A percentile compares a stretch with the other conserved stretches of the same genome.
These are phyloP conservation scores for Geotrichum candidum DNA, from an alignment of 1,139 yeast species.

Conservation along the genomic window DNA sequence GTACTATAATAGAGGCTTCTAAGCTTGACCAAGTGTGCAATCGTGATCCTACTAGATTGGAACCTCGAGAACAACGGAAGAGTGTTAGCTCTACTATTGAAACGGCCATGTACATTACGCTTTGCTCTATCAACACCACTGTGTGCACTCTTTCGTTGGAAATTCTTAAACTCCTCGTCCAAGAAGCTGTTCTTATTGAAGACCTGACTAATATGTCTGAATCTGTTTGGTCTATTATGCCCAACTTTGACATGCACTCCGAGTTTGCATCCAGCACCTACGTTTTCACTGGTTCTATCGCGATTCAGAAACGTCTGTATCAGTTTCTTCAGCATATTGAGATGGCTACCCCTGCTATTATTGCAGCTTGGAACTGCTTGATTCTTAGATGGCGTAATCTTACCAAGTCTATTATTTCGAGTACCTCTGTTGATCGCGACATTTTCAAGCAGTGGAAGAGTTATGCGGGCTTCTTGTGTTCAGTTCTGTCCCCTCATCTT, in stretches of 20 bases:
- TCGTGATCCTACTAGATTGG: slow-evolving; percentile 23
- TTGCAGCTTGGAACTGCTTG: slow-evolving; percentile 54
- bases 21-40: slow-evolving; percentile 28
- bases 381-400: slow-evolving; percentile 47
- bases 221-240: slow-evolving; percentile 30
- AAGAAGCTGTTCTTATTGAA: slow-evolving; percentile 36
- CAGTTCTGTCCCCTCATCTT: slow-evolving; percentile 33
- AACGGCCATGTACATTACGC: slow-evolving; percentile 44
- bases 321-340: slow-evolving; percentile 48
- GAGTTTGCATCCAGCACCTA: slow-evolving; percentile 52
- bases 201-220: slow-evolving; percentile 23
- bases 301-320: slow-evolving; percentile 63
- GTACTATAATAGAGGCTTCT: slow-evolving; percentile 29
- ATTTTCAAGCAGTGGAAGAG: slow-evolving; percentile 29
- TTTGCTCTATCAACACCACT: slow-evolving; percentile 55
- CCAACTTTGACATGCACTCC: slow-evolving; percentile 38
- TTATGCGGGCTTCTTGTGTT: slow-evolving; percentile 45
- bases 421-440: slow-evolving; percentile 14
- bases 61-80: slow-evolving; percentile 27
- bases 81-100: slow-evolving; percentile 39
- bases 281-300: slow-evolving; percentile 69
- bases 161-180: slow-evolving; percentile 44
- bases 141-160: slow-evolving; percentile 49
- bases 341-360: slow-evolving; percentile 54
- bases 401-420: slow-evolving; percentile 22